Conservation (phyloP, 23 red algal genomes). For the Chondrus crispus region DNA sequence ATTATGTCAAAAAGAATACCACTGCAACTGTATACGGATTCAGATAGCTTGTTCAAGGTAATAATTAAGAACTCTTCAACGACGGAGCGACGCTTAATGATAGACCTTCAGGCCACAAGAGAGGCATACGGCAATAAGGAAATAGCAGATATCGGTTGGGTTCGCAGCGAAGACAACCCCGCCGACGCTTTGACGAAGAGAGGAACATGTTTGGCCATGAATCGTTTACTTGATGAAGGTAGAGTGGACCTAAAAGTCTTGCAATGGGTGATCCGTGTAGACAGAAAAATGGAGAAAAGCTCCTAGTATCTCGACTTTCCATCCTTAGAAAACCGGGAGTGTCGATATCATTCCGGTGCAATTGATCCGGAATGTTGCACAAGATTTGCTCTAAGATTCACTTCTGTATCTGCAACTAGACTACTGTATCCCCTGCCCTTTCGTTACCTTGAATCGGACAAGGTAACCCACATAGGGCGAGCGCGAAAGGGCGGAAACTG, state of each 20-base stretch:
- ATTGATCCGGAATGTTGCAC: no score
- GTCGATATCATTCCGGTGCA: no score
- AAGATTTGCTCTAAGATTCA: no score
- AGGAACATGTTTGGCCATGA: background rate
- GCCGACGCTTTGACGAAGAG: background rate
- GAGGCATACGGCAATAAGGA: slow-evolving; percentile 6
- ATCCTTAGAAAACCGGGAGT: background rate
- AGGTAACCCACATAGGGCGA: no score
- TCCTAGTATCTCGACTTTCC: background rate
- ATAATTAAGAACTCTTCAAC: background rate
- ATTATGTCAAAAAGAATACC: background rate
- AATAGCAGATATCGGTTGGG: slow-evolving; percentile 24
- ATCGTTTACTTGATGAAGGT: background rate
- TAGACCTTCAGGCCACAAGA: background rate
- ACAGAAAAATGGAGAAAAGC: background rate
- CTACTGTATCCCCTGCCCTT: no score
- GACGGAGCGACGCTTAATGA: slow-evolving; percentile 31
- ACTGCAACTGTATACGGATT: background rate
- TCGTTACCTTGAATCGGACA: no score
- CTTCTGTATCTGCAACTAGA: no score
- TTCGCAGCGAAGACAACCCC: background rate
- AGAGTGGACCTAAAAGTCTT: background rate
- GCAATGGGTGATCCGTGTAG: background rate
- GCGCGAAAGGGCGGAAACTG: no score
- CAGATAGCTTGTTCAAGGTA: background rate